phyloP scores from a whole-genome alignment of 2,329 filamentous ascomycete genomes.

The Pestalotiopsis sp. region DNA sequence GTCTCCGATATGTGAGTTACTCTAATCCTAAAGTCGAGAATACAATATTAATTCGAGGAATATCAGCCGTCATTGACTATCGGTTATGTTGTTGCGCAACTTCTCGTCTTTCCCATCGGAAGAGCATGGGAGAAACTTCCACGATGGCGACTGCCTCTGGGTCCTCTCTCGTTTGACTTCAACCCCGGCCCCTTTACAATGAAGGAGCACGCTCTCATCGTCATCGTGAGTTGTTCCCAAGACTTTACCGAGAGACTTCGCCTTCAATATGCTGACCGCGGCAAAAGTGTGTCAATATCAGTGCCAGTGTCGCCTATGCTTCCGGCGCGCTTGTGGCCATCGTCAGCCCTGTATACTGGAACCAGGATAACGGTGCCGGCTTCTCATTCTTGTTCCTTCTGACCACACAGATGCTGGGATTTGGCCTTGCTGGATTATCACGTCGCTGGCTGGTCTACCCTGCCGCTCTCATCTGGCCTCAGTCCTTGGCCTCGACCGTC shows the following conservation, averaged over 20 bases:
- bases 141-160: constrained; percentile 27
- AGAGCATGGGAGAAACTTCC: constrained; percentile 34
- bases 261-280: background rate
- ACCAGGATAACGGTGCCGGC: constrained; percentile 32
- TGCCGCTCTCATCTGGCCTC: constrained; percentile 37
- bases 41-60: background rate
- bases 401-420: constrained; percentile 34
- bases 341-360: constrained; percentile 35
- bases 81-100: constrained; percentile 36
- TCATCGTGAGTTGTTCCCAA: constrained; percentile 4
- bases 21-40: background rate
- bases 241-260: background rate
- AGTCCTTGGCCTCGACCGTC: constrained; percentile 34
- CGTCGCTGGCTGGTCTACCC: constrained; percentile 38
- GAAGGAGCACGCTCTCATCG: constrained; percentile 32
- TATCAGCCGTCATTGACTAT: constrained; percentile 32
- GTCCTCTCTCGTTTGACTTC: constrained; percentile 25
- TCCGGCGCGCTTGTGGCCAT: constrained; percentile 32
- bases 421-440: constrained; percentile 36
- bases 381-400: constrained; percentile 35
- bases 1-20: constrained; percentile 33
- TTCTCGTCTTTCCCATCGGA: constrained; percentile 36
- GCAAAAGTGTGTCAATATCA: constrained; percentile 13
- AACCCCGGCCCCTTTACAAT: constrained; percentile 31
- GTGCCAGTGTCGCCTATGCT: constrained; percentile 11